Base-by-base conservation (phyloP, 2,329 filamentous ascomycete genomes). In the Calonectria montana region DNA sequence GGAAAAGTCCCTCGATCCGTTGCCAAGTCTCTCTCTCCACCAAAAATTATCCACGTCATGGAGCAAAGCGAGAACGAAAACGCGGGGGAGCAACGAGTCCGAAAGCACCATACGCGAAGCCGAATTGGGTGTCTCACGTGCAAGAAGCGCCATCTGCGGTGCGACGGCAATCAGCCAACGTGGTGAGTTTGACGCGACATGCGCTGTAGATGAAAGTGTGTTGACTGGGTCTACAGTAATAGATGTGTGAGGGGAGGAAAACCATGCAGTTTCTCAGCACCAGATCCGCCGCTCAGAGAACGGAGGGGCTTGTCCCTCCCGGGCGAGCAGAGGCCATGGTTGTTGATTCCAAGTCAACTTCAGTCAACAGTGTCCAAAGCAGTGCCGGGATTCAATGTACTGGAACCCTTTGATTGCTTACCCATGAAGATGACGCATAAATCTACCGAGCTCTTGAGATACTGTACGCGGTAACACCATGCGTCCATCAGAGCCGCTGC, bases 121-220 rank as follows among this genome's bases (percentile, higher is more conserved):
- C 72, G 69, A 37, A 67, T 55, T 4, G 76, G 76, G 29, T 78
- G 76, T 63, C 55, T 76, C 61, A 76, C 75, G 0, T 78, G 76
- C 39, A 74, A 76, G 25, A 75, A 72, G 13, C 76, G 76, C 7
- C 76, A 75, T 25, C 70, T 78, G 8, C 76, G 76, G 5, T 78
- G 76, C 16, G 76, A 78, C 23, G 76, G 74, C 3, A 65, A 41
- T 18, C 65, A 67, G 4, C 76, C 76, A 31, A 39, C 31, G 3
- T 59, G 53, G 53, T 59, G 7, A 37, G 53, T 23, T 4, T 2
- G 6, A 16, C n/a, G 16, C 41, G 3, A 18, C 16, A 43, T n/a
- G 41, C 18, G 21, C 31, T 35, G 31, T 10, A 39, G 10, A 43
- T 43, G n/a, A 23, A n/a, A 4, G 13, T 1, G 31, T 39, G n/a